Conservation (phyloP, 305 asterid genomes). For the Fraxinus latifolia region DNA sequence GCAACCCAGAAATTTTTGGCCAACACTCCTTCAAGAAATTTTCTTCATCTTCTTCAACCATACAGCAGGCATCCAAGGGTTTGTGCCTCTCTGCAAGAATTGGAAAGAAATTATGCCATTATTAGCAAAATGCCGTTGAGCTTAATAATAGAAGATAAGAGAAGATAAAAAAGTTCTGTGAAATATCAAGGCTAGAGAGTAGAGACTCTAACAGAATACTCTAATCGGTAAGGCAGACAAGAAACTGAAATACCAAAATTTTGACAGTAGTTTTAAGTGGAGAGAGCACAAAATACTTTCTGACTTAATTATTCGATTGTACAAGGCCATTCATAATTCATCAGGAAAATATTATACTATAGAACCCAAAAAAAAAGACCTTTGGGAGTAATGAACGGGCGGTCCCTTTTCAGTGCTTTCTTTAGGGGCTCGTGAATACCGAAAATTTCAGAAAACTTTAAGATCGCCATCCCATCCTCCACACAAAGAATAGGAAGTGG, state of each 20-base stretch:
- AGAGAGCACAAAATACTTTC: conserved; percentile 12
- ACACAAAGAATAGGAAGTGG: conserved; percentile 83
- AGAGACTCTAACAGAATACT: conserved; percentile 7
- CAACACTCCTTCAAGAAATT: conserved; percentile 63
- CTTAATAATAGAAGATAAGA: conserved; percentile 16
- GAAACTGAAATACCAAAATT: conserved; percentile 4
- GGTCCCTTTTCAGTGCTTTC: conserved; percentile 66
- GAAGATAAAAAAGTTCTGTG: conserved; percentile 12
- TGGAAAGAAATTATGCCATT: conserved; percentile 15
- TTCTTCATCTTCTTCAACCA: conserved; percentile 94
- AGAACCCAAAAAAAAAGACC: conserved; percentile 43
- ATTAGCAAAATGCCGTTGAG: conserved; percentile 23
- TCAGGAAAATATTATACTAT: conserved; percentile 9
- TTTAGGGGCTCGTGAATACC: conserved; percentile 70
- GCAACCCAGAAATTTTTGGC: conserved; percentile 58
- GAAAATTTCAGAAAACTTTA: conserved; percentile 90
- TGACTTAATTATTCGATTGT: conserved; percentile 5
- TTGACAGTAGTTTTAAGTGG: not conserved
- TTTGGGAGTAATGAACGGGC: conserved; percentile 54
- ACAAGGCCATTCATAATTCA: conserved; percentile 17
- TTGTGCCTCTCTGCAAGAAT: conserved; percentile 61
- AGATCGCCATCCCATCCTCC: conserved; percentile 79
- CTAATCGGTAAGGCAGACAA: not conserved
- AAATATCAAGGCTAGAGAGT: conserved; percentile 5
- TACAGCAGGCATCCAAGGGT: conserved; percentile 53